Evolutionary conservation across 2,329 filamentous ascomycete species (phyloP).

Genomic region (Purpureocillium lavendulum): DNA sequence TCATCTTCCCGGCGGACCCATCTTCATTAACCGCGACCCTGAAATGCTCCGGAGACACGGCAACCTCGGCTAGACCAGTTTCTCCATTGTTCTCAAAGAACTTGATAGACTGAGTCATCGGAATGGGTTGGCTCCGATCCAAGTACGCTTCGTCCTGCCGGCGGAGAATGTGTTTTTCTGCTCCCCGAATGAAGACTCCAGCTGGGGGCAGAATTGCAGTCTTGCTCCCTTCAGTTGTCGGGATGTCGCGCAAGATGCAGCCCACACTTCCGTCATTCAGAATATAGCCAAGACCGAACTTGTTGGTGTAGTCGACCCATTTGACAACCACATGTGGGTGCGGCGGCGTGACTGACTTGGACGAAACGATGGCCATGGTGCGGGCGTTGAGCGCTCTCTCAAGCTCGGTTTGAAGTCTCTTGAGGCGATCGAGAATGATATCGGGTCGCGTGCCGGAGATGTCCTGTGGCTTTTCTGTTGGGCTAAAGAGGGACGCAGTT

Average conservation of each 20-base stretch:
- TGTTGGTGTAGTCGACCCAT: conserved; percentile 86
- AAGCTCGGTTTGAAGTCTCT: conserved; percentile 49
- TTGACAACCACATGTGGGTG: conserved; percentile 62
- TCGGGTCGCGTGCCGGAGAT: conserved; percentile 50
- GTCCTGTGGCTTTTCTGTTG: conserved; percentile 39
- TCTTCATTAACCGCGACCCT: conserved; percentile 46
- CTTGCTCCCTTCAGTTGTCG: conserved; percentile 40
- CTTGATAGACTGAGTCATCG: conserved; percentile 55
- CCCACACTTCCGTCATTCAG: conserved; percentile 75
- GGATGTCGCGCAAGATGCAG: conserved; percentile 54
- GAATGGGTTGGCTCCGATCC: conserved; percentile 53
- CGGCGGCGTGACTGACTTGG: conserved; percentile 43
- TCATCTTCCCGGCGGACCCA: conserved; percentile 52
- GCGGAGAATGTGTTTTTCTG: conserved; percentile 61
- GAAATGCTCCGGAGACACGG: conserved; percentile 56
- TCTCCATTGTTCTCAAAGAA: conserved; percentile 67
- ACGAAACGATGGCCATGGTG: conserved; percentile 51
- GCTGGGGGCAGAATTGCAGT: conserved; percentile 55
- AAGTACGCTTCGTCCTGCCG: conserved; percentile 45
- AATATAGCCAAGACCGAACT: conserved; percentile 78
- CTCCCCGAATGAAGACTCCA: conserved; percentile 62
- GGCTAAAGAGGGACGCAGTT: conserved; percentile 45
- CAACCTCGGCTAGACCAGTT: conserved; percentile 52
- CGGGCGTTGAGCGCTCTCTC: conserved; percentile 56
- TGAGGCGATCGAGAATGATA: conserved; percentile 45